Evolutionary conservation across 2,329 filamentous ascomycete species (phyloP).

Genomic region (Trichoderma koningii): DNA sequence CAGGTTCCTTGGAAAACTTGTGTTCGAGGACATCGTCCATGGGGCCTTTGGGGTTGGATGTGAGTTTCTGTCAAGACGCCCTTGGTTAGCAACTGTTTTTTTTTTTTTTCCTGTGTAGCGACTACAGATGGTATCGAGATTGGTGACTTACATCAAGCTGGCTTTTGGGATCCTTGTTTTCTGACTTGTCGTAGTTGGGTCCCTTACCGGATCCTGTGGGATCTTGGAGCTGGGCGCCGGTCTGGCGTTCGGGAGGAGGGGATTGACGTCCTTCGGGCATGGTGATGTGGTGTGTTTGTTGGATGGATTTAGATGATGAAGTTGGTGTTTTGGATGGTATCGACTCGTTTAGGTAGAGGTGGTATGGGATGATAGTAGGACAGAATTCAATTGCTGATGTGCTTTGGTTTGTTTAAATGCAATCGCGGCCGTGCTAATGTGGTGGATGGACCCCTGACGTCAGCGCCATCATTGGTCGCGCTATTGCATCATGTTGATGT

Average conservation of each 20-base stretch:
- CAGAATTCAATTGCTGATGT: background rate
- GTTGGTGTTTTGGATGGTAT: background rate
- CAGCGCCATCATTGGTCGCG: conserved; percentile 12
- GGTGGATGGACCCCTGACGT: conserved; percentile 25
- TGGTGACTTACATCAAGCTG: conserved; percentile 50
- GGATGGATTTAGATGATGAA: background rate
- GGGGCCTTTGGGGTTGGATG: conserved; percentile 66
- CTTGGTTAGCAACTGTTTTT: background rate
- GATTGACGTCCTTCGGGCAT: conserved; percentile 81
- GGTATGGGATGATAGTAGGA: background rate
- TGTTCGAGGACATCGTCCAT: conserved; percentile 62
- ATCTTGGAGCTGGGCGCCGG: conserved; percentile 63
- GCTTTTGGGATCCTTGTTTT: conserved; percentile 56
- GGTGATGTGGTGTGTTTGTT: conserved; percentile 36
- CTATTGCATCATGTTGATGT: conserved; percentile 29
- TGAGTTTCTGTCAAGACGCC: conserved; percentile 47
- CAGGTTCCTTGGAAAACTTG: conserved; percentile 58
- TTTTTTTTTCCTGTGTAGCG: background rate
- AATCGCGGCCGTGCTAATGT: background rate
- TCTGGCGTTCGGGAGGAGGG: conserved; percentile 70
- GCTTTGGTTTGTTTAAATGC: conserved; percentile 3
- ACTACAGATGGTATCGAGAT: too few species aligned
- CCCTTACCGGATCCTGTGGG: conserved; percentile 52
- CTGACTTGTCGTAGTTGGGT: conserved; percentile 34
- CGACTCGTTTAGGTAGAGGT: background rate